Conservation (phyloP, 2,329 filamentous ascomycete genomes). For the Colletotrichum agaves region DNA sequence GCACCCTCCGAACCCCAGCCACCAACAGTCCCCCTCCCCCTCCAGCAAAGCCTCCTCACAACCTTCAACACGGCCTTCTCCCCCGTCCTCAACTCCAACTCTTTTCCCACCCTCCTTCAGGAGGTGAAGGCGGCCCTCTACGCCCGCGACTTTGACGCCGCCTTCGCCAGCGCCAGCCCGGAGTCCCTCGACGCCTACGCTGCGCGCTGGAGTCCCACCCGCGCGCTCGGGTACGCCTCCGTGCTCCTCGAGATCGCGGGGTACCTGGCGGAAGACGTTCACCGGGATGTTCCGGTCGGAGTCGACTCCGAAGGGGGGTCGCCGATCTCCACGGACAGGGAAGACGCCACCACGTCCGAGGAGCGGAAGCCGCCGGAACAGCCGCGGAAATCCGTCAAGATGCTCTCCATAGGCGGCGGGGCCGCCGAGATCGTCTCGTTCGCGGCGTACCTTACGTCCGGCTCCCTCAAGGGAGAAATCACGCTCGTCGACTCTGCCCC, state of each 20-base stretch:
- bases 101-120: slow-evolving; percentile 72
- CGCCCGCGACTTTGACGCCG: slow-evolving; percentile 82
- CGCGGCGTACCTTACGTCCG: slow-evolving; percentile 52
- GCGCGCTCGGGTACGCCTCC: slow-evolving; percentile 82
- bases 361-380: not conserved
- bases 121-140: slow-evolving; percentile 88
- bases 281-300: not conserved
- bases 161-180: slow-evolving; percentile 69
- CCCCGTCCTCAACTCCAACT: slow-evolving; percentile 56
- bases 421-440: slow-evolving; percentile 71
- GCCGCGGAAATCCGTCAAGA: slow-evolving; percentile 43
- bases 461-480: slow-evolving; percentile 52
- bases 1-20: not conserved
- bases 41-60: slow-evolving; percentile 77
- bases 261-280: slow-evolving; percentile 44
- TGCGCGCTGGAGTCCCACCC: slow-evolving; percentile 87
- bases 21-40: not conserved
- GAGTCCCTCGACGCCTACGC: slow-evolving; percentile 84
- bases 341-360: not conserved
- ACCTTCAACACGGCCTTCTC: slow-evolving; percentile 76
- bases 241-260: slow-evolving; percentile 56
- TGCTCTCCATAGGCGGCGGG: slow-evolving; percentile 66
- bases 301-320: not conserved
- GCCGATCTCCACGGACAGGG: not conserved
- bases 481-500: slow-evolving; percentile 84